A percentile compares a stretch with the other conserved stretches of the same genome.
phyloP scores from a whole-genome alignment of 768 basidiomycete genomes.

The Suillus hirtellus region DNA sequence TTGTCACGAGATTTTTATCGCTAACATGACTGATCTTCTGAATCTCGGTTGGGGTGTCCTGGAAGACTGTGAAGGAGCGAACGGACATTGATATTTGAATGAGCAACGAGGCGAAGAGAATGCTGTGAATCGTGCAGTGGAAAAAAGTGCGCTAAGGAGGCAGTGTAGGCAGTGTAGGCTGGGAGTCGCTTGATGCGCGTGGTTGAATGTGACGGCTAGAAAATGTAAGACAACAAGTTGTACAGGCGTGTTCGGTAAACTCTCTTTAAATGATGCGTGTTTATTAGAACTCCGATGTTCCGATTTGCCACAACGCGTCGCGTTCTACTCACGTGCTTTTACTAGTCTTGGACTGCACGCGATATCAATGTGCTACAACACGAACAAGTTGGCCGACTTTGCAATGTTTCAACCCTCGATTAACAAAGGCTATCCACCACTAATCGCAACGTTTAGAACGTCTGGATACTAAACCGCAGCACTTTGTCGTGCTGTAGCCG shows the following conservation, averaged over 20 bases:
- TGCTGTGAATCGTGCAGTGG: slow-evolving; percentile 4
- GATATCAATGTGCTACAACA: not conserved
- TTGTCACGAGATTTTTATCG: slow-evolving; percentile 24
- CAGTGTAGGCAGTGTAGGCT: slow-evolving; percentile 11
- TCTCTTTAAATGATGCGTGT: slow-evolving; percentile 28
- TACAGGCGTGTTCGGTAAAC: slow-evolving; percentile 25
- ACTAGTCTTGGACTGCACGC: slow-evolving; percentile 5
- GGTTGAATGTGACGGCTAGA: slow-evolving; percentile 32
- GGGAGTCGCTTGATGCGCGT: slow-evolving; percentile 19
- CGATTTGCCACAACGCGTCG: slow-evolving; percentile 34
- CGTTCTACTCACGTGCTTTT: slow-evolving; percentile 7
- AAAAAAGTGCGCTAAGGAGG: slow-evolving; percentile 10
- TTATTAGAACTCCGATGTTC: slow-evolving; percentile 36
- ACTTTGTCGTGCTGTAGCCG: not conserved
- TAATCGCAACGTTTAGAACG: not conserved
- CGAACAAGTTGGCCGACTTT: slow-evolving; percentile 1
- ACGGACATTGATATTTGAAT: slow-evolving; percentile 45
- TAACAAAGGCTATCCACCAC: not conserved
- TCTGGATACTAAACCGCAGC: not conserved
- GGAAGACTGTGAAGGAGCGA: slow-evolving; percentile 65
- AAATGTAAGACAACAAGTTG: slow-evolving; percentile 20
- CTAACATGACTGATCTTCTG: slow-evolving; percentile 31
- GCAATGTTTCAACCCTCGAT: slow-evolving; percentile 3
- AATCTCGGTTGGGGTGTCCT: slow-evolving; percentile 47
- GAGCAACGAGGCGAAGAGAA: slow-evolving; percentile 15